Evolutionary conservation across 1,139 yeast genomes (phyloP), one percentile per base, ranked within the genome.

Genomic region (Lodderomyces oxycetoniae): DNA sequence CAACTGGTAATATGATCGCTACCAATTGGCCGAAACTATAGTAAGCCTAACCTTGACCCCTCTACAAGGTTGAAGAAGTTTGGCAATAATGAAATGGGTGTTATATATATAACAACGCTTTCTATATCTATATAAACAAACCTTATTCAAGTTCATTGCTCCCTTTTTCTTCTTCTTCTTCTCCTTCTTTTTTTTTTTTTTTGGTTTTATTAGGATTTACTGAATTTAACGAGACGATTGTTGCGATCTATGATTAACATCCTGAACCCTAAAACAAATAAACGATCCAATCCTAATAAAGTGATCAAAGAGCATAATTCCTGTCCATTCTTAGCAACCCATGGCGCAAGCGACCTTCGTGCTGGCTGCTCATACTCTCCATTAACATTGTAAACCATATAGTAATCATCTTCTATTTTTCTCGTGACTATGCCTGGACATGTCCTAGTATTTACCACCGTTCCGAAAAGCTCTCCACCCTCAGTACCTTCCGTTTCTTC

Each of bases 391-490:
- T 26, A 16, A 11, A 31, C 28, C 4, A 28, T 16, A 19, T 13
- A 24, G 12, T 24, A 33, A 20, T 29, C 13, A 5, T 7, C 26
- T 11, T 12, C 22, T 17, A 19, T 20, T 3, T 11, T 13, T 6
- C 30, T 26, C 23, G 22, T 2, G 3, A 37, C 21, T 14, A 38
- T 19, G 2, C 29, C 36, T 4, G 17, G 16, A 20, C 24, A 22
- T 4, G 31, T 11, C 25, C 41, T 31, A 2, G 17, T 31, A 4
- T 26, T 29, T 4, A 38, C 35, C 8, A 38, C 22, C 4, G n/a
- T 16, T 2, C 41, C 41, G 12, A 27, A 17, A 12, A 12, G 12
- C 14, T 6, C 8, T 7, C 26, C 26, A 11, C 26, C 9, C 26
- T 10, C n/a, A 14, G 11, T 7, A n/a, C 14, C 7, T 10, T 7